These are phyloP conservation scores for Botrytis squamosa DNA, from an alignment of 2,329 filamentous ascomycete species.

Conservation along the genomic window DNA sequence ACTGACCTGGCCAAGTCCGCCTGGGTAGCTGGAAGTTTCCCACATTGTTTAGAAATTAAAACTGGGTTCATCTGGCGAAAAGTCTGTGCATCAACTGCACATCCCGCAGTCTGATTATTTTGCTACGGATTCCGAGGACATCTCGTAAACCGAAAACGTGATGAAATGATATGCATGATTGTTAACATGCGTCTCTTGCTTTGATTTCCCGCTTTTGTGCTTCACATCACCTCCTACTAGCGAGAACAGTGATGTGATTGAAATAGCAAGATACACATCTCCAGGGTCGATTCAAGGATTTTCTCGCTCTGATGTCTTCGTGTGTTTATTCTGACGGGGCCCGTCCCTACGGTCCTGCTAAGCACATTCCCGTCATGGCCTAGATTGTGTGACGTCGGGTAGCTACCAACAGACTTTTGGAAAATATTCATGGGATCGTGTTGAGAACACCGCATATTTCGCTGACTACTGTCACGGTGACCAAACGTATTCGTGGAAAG, in stretches of 20 bases:
- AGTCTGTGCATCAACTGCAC: conserved; percentile 19
- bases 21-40: conserved; percentile 2
- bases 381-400: conserved; percentile 16
- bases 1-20: not conserved
- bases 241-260: not conserved
- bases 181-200: conserved; percentile 9
- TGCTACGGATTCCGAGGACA: conserved; percentile 18
- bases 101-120: conserved; percentile 14
- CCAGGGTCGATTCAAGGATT: not conserved
- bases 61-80: not conserved
- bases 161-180: conserved; percentile 9
- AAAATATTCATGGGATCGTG: not conserved
- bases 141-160: not conserved
- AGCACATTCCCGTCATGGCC: conserved; percentile 16
- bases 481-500: not conserved
- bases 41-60: not conserved
- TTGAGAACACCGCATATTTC: conserved; percentile 13
- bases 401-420: conserved; percentile 14
- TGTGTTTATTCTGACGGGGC: conserved; percentile 16
- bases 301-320: not conserved
- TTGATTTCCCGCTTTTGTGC: not conserved
- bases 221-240: too few species aligned
- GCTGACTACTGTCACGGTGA: conserved; percentile 14
- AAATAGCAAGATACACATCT: not conserved
- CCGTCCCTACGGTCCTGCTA: conserved; percentile 22